Evolutionary conservation across 345 rosid species (phyloP), one percentile per base, ranked within the genome.

Genomic region (Boechera divaricarpa): DNA sequence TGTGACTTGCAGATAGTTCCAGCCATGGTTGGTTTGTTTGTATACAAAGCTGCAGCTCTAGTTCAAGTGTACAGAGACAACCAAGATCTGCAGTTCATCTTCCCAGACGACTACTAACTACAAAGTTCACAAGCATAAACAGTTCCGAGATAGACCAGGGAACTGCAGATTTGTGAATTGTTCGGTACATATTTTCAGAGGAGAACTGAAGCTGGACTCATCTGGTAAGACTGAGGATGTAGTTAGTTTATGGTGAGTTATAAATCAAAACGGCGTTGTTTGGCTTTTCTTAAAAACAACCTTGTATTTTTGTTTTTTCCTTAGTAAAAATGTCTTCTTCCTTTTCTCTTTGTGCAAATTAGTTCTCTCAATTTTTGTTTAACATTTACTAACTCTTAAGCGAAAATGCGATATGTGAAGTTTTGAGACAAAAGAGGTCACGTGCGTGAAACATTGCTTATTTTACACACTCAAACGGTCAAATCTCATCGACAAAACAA

Each of bases 21-120:
- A 10, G 97, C 99, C 72, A 87, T 95, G 97, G 64, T 89, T 61
- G 97, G 99, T 59, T 56, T 95, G 89, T 86, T 95, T 79, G 98
- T 85, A 44, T 95, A 95, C 82, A 95, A 95, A 88, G 98, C 97
- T 16, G 98, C 98, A 18, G 93, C 97, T 36, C 87, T 92, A 32
- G 97, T 92, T 67, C 98, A 95, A 87, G 94, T 88, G 60, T 92
- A 89, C 75, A 83, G 99, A 84, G 99, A 95, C 63, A 95, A 95
- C 59, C 94, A 92, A 75, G 96, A 88, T 81, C 88, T 92, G 74
- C 79, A 74, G 63, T 53, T 95, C 63, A 33, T 89, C 53, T 90
- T 92, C 71, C 96, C 94, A 35, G 97, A 91, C 42, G 80, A 83
- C 5, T 85, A 80, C 5, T 85, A 80, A 49, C 42, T 49, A 35